These are phyloP conservation scores for Gleditsia sinensis DNA, from an alignment of 306 rosid species.

Conservation along the genomic window DNA sequence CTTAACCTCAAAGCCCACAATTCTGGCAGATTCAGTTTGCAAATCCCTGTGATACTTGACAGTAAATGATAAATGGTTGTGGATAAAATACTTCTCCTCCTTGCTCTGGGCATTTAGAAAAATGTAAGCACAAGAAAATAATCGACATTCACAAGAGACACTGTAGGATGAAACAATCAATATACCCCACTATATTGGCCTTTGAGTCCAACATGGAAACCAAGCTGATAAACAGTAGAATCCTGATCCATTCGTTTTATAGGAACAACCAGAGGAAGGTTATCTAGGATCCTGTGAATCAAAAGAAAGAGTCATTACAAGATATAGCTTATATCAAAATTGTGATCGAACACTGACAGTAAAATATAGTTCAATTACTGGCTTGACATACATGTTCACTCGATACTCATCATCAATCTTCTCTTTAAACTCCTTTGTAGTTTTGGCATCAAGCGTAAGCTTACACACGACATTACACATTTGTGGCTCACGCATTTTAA, in stretches of 20 bases:
- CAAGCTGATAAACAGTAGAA: slow-evolving; percentile 85
- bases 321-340: slow-evolving; percentile 20
- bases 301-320: slow-evolving; percentile 21
- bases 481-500: slow-evolving; percentile 93
- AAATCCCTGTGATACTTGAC: slow-evolving; percentile 81
- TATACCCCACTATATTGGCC: slow-evolving; percentile 81
- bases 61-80: slow-evolving; percentile 92
- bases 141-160: slow-evolving; percentile 22
- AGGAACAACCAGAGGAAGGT: slow-evolving; percentile 90
- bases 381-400: slow-evolving; percentile 82
- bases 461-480: slow-evolving; percentile 75
- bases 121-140: slow-evolving; percentile 33
- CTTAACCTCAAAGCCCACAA: slow-evolving; percentile 96
- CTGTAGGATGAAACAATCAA: slow-evolving; percentile 17
- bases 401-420: slow-evolving; percentile 95
- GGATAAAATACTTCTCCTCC: slow-evolving; percentile 77
- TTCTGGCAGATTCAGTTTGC: slow-evolving; percentile 81
- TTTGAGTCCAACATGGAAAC: slow-evolving; percentile 85
- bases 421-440: slow-evolving; percentile 83
- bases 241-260: slow-evolving; percentile 73
- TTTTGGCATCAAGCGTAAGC: slow-evolving; percentile 70
- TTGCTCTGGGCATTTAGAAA: slow-evolving; percentile 64
- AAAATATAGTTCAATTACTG: not conserved
- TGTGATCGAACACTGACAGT: slow-evolving; percentile 15
- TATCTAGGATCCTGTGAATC: slow-evolving; percentile 89